These are phyloP conservation scores for Psilocybe sp. DNA, from an alignment of 768 basidiomycete species.

Conservation along the genomic window DNA sequence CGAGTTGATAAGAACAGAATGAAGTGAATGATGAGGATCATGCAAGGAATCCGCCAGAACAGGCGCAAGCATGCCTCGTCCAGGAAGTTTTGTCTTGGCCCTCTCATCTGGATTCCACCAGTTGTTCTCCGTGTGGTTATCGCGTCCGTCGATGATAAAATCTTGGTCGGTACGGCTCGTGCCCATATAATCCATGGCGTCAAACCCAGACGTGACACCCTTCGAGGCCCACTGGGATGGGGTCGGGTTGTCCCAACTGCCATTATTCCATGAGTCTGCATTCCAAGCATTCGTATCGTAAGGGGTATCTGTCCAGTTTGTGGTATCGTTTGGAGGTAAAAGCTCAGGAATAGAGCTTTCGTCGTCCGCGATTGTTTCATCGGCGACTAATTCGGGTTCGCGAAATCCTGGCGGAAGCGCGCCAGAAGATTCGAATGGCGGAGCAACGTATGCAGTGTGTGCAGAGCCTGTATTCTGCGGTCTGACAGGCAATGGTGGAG, in stretches of 20 bases:
- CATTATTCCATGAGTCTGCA: constrained; percentile 4
- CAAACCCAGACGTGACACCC: constrained; percentile 14
- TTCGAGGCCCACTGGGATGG: constrained; percentile 15
- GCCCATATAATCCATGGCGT: constrained; percentile 22
- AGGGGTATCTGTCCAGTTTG: constrained; percentile 15
- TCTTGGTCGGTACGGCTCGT: constrained; percentile 22
- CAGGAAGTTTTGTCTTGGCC: constrained; percentile 51
- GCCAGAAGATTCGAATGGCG: constrained; percentile 33
- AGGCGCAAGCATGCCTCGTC: constrained; percentile 68
- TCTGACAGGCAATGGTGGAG: constrained; percentile 37
- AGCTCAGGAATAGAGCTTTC: constrained; percentile 35
- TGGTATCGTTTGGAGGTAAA: constrained; percentile 30
- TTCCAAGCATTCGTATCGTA: constrained; percentile 14
- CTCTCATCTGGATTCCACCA: constrained; percentile 68
- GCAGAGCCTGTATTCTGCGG: constrained; percentile 39
- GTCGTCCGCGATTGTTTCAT: constrained; percentile 31
- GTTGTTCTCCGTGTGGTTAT: constrained; percentile 53
- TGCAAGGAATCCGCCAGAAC: constrained; percentile 66
- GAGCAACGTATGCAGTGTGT: constrained; percentile 39
- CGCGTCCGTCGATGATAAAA: constrained; percentile 57
- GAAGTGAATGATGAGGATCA: constrained; percentile 69
- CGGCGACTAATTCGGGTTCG: constrained; percentile 54
- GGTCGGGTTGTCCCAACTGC: constrained; percentile 8
- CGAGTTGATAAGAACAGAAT: constrained; percentile 47
- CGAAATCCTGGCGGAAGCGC: constrained; percentile 37